Evolutionary conservation across 345 rosid genomes (phyloP).

Genomic region (Gossypium herbaceum): DNA sequence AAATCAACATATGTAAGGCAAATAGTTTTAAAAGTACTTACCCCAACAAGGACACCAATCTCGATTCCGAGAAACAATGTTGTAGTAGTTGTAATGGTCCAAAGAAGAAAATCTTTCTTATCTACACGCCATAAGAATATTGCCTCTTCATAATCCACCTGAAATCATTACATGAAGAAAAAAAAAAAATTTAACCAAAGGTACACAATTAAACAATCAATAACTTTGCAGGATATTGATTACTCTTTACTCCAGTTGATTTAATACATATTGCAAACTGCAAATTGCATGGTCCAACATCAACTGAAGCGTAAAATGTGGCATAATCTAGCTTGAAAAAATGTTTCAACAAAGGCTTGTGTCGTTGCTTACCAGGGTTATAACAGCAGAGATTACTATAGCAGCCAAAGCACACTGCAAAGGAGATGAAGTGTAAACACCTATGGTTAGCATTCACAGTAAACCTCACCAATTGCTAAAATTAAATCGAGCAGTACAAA

Average conservation of each 20-base stretch:
- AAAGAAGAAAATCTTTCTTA: constrained; percentile 94
- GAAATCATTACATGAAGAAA: constrained; percentile 25
- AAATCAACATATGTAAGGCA: neutral
- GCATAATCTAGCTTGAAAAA: neutral
- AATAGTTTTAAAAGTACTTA: constrained; percentile 34
- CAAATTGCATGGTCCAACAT: neutral
- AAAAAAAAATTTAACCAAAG: constrained; percentile 5
- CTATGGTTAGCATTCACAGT: constrained; percentile 24
- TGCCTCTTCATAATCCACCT: constrained; percentile 98
- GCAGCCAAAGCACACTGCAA: constrained; percentile 97
- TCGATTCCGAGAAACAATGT: constrained; percentile 95
- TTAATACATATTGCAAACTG: neutral
- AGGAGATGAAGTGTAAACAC: constrained; percentile 11
- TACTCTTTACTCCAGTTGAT: neutral
- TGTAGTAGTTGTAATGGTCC: constrained; percentile 72
- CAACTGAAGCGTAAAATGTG: neutral
- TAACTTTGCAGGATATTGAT: neutral
- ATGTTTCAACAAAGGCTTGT: neutral
- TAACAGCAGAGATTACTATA: constrained; percentile 88
- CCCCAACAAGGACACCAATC: constrained; percentile 98
- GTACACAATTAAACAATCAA: neutral
- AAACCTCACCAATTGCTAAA: neutral
- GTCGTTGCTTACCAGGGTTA: constrained; percentile 69
- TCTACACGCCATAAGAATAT: constrained; percentile 93
- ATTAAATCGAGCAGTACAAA: neutral